These are phyloP conservation scores for Physcomitrium patens DNA, from an alignment of 225 moss, liverwort and hornwort genomes.

Conservation along the genomic window DNA sequence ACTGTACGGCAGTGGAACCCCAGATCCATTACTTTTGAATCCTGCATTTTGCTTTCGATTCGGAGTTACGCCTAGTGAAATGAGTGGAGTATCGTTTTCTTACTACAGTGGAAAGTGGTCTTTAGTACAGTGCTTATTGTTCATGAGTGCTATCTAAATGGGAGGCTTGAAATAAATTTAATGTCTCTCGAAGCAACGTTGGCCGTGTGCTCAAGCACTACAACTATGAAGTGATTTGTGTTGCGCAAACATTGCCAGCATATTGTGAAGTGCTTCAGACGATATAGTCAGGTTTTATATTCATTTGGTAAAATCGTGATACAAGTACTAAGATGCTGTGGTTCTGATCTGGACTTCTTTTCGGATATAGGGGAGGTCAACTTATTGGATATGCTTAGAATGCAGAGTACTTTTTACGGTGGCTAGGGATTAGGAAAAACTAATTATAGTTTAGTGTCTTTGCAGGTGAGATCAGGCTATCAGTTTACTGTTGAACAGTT, in stretches of 20 bases:
- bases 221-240: neutral
- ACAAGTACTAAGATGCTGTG: neutral
- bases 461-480: slow-evolving; percentile 25
- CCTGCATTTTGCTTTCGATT: too few species aligned
- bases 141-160: too few species aligned
- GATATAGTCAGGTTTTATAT: neutral
- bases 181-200: too few species aligned
- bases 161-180: too few species aligned
- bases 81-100: too few species aligned
- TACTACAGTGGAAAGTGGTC: too few species aligned
- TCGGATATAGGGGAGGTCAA: neutral
- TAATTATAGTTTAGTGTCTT: slow-evolving; percentile 11
- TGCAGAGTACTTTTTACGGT: neutral
- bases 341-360: neutral
- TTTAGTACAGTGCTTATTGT: too few species aligned
- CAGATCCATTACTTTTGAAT: too few species aligned
- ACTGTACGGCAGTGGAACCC: too few species aligned
- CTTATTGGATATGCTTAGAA: neutral
- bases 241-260: neutral
- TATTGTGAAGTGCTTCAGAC: neutral
- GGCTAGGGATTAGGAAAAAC: neutral
- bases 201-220: too few species aligned
- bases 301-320: slow-evolving; percentile 8
- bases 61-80: too few species aligned
- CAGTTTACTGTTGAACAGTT: slow-evolving; percentile 17